phyloP scores from a whole-genome alignment of 1,139 yeast genomes.

The Sugiyamaella paludigena region DNA sequence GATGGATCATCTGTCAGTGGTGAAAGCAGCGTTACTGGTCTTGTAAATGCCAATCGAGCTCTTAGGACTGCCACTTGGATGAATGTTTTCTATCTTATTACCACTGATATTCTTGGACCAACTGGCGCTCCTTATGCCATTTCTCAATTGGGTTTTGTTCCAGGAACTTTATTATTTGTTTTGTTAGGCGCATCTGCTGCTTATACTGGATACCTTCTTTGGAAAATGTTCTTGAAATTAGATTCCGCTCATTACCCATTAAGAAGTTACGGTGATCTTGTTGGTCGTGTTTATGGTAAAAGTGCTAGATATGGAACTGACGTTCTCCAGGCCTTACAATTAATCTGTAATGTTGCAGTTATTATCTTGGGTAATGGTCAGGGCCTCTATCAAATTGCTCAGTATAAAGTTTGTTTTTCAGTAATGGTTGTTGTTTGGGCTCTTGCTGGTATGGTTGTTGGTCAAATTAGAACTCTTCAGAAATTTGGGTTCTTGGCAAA shows the following conservation, averaged over 20 bases:
- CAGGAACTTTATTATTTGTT: constrained; percentile 43
- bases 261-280: constrained; percentile 44
- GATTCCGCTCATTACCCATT: constrained; percentile 46
- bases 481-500: constrained; percentile 45
- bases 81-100: constrained; percentile 45
- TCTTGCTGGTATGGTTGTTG: constrained; percentile 43
- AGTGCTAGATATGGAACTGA: constrained; percentile 37
- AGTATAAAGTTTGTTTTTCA: constrained; percentile 42
- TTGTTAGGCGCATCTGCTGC: constrained; percentile 44
- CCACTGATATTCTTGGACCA: constrained; percentile 50
- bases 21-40: constrained; percentile 6
- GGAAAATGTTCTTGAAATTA: constrained; percentile 36
- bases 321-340: constrained; percentile 42
- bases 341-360: constrained; percentile 45
- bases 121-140: constrained; percentile 46
- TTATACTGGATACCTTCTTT: constrained; percentile 40
- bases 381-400: constrained; percentile 43
- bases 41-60: constrained; percentile 33
- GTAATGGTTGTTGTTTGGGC: constrained; percentile 45
- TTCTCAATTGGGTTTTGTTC: constrained; percentile 44
- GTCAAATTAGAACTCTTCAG: constrained; percentile 43
- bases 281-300: constrained; percentile 40
- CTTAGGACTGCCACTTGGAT: constrained; percentile 38
- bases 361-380: constrained; percentile 44
- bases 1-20: constrained; percentile 11